Evolutionary conservation across 2,329 filamentous ascomycete species (phyloP).

Genomic region (Nigrospora oryzae): DNA sequence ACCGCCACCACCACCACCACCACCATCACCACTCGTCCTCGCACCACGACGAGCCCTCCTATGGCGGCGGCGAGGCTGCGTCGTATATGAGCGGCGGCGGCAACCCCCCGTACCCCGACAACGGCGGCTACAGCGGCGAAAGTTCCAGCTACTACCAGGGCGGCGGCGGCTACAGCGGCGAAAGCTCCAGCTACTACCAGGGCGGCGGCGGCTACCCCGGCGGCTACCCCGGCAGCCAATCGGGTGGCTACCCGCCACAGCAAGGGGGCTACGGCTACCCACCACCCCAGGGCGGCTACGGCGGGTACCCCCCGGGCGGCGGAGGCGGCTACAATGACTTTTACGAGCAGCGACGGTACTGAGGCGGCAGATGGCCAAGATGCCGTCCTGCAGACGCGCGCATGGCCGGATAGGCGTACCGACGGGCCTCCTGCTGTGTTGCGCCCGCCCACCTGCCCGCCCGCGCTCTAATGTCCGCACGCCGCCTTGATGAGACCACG

Average conservation of each 20-base stretch:
- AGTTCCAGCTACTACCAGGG: constrained; percentile 2
- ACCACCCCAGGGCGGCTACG: background rate
- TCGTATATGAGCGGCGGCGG: too few species aligned
- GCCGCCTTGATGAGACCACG: too few species aligned
- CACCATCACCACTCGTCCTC: background rate
- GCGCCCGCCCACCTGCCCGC: too few species aligned
- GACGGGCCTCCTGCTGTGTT: too few species aligned
- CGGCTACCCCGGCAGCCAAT: constrained; percentile 6
- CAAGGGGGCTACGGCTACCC: background rate
- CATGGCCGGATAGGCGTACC: too few species aligned
- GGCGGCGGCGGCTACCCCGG: constrained; percentile 11
- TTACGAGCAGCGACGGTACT: background rate
- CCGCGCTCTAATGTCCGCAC: too few species aligned
- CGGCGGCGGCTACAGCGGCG: constrained; percentile 9
- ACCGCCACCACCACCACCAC: background rate
- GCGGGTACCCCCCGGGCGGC: background rate
- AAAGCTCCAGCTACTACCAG: constrained; percentile 5
- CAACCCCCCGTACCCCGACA: constrained; percentile 1
- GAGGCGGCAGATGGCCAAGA: background rate
- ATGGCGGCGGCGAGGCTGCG: background rate
- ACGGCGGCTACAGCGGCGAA: constrained; percentile 13
- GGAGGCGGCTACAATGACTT: background rate
- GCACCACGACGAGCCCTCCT: background rate
- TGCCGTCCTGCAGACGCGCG: too few species aligned
- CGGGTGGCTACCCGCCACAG: constrained; percentile 4